Conservation (phyloP, 139 green algal genomes). For the Chlamydomonas sphaeroides region DNA sequence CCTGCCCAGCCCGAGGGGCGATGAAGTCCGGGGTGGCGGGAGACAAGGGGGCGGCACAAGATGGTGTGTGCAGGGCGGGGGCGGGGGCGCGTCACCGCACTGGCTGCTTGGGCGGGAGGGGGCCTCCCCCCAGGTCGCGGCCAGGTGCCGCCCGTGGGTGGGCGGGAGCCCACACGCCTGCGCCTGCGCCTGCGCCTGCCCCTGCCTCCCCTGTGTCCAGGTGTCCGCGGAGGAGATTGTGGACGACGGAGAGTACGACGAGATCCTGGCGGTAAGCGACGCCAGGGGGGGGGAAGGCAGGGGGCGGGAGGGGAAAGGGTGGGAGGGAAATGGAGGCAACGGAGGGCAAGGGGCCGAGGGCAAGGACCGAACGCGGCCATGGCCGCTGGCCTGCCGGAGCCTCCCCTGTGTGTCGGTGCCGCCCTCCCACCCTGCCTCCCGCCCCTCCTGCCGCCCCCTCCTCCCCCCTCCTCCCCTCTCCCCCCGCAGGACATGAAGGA, state of each 20-base stretch:
- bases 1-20: no score
- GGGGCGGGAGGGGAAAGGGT: not conserved
- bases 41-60: no score
- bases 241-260: conserved; percentile 89
- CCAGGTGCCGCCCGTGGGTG: no score
- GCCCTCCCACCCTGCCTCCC: not conserved
- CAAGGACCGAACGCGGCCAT: no score
- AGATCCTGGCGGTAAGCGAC: conserved; percentile 85
- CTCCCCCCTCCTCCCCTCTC: not conserved
- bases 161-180: no score
- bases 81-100: no score
- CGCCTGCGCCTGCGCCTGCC: not conserved
- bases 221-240: conserved; percentile 81
- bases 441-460: not conserved
- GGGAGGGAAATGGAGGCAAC: not conserved
- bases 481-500: conserved; percentile 62
- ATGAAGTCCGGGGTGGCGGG: no score
- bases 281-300: conserved; percentile 8
- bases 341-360: not conserved
- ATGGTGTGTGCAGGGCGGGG: no score
- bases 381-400: no score
- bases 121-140: no score
- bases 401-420: no score
- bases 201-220: not conserved
- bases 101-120: not conserved